Conservation (phyloP, 495 filamentous ascomycete genomes). For the Amorphotheca resinae region DNA sequence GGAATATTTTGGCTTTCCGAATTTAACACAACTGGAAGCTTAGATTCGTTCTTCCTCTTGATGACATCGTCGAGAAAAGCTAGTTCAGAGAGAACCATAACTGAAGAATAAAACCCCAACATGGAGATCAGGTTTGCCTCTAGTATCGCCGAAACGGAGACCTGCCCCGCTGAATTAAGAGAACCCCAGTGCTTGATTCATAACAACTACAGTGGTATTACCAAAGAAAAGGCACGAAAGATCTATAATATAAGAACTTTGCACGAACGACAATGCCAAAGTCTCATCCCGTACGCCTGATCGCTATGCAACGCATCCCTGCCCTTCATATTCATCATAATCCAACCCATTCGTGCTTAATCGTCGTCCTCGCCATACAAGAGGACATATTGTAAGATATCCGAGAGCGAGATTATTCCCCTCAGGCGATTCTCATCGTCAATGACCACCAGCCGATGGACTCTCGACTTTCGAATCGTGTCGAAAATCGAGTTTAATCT, state of each 20-base stretch:
- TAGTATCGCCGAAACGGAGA: no score
- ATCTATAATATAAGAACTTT: slow-evolving; percentile 20
- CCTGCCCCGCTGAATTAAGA: slow-evolving; percentile 1
- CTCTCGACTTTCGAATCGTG: slow-evolving; percentile 86
- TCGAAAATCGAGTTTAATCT: slow-evolving; percentile 92
- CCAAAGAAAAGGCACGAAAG: slow-evolving; percentile 9
- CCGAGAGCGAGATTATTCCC: slow-evolving; percentile 86
- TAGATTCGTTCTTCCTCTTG: no score
- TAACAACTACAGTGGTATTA: slow-evolving; percentile 16
- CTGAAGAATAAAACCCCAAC: no score
- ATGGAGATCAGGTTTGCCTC: no score
- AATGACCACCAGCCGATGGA: slow-evolving; percentile 86
- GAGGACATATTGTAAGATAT: slow-evolving; percentile 92
- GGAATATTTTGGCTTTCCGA: no score
- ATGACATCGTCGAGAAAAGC: no score
- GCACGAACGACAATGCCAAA: slow-evolving; percentile 9
- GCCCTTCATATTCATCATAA: slow-evolving; percentile 7
- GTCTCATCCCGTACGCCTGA: slow-evolving; percentile 15
- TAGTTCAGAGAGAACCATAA: no score
- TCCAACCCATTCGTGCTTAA: slow-evolving; percentile 12
- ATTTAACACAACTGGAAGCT: no score
- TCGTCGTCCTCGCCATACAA: slow-evolving; percentile 69
- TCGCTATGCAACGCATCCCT: slow-evolving; percentile 22
- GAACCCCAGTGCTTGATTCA: not conserved
- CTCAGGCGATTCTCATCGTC: slow-evolving; percentile 76